These are phyloP conservation scores for Malassezia restricta DNA, from an alignment of 1,284 basidiomycete species.

Conservation along the genomic window DNA sequence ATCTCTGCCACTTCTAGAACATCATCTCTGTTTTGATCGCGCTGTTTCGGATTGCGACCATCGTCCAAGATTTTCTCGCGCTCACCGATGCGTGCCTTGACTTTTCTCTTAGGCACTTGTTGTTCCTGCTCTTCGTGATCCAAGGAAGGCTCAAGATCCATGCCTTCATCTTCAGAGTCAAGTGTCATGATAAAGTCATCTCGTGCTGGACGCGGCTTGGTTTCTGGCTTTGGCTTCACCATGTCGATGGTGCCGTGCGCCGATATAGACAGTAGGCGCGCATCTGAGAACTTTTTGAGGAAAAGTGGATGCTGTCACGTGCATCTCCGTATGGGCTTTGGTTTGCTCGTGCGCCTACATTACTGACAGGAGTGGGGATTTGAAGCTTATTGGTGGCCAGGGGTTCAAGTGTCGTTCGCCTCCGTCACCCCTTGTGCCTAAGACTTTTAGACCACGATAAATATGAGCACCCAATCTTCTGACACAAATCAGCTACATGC, in stretches of 20 bases:
- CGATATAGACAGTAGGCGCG: no score
- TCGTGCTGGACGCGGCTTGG: not conserved
- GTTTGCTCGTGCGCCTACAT: no score
- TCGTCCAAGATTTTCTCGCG: constrained; percentile 36
- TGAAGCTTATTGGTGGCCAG: no score
- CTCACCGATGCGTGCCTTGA: constrained; percentile 28
- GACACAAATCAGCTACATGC: no score
- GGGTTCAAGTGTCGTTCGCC: no score
- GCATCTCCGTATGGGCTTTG: no score
- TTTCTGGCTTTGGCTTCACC: not conserved
- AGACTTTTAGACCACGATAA: no score
- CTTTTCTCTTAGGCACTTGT: constrained; percentile 6
- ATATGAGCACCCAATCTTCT: no score
- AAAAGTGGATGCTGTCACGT: no score
- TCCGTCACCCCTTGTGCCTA: no score
- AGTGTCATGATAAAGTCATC: constrained; percentile 44
- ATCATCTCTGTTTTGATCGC: constrained; percentile 8
- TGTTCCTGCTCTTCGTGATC: not conserved
- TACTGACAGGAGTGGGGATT: no score
- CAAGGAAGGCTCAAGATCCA: not conserved
- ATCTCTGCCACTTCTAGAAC: constrained; percentile 27
- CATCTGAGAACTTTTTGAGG: no score
- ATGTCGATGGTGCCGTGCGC: not conserved
- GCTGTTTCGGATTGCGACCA: not conserved
- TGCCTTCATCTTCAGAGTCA: constrained; percentile 36